Conservation (phyloP, 495 filamentous ascomycete genomes). For the Pyrenopolyporus hunteri region DNA sequence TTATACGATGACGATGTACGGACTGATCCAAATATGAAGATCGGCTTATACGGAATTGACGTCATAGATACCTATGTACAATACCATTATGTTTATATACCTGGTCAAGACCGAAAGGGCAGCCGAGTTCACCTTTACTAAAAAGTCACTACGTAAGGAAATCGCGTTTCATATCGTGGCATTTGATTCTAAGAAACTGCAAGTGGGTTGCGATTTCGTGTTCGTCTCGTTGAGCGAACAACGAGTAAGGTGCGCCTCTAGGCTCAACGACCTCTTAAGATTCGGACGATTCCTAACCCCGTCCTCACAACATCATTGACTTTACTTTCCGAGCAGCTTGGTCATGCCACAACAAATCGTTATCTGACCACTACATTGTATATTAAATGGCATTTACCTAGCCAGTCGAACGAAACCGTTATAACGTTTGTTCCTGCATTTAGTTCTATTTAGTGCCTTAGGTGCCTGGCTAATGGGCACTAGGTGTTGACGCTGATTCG, state of each 20-base stretch:
- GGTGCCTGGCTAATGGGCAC: slow-evolving; percentile 7
- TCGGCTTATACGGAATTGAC: slow-evolving; percentile 15
- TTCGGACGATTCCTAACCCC: neutral
- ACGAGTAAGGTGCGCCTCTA: neutral
- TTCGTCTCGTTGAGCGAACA: neutral
- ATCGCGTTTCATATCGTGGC: slow-evolving; percentile 14
- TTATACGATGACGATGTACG: slow-evolving; percentile 26
- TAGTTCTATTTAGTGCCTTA: no score
- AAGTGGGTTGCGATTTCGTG: neutral
- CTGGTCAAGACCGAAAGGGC: neutral
- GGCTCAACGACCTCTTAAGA: neutral
- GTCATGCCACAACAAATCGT: no score
- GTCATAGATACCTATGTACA: no score
- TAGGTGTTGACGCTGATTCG: neutral
- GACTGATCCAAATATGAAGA: slow-evolving; percentile 3
- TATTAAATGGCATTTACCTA: neutral
- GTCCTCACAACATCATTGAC: neutral
- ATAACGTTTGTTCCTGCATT: slow-evolving; percentile 18
- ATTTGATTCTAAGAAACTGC: neutral
- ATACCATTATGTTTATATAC: no score
- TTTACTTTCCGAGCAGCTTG: neutral
- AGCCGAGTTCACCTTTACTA: neutral
- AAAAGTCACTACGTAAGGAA: slow-evolving; percentile 12
- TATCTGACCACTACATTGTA: no score
- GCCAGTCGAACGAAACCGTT: neutral